Evolutionary conservation across 768 basidiomycete species (phyloP).

Genomic region (Boletus rubroflammeus): DNA sequence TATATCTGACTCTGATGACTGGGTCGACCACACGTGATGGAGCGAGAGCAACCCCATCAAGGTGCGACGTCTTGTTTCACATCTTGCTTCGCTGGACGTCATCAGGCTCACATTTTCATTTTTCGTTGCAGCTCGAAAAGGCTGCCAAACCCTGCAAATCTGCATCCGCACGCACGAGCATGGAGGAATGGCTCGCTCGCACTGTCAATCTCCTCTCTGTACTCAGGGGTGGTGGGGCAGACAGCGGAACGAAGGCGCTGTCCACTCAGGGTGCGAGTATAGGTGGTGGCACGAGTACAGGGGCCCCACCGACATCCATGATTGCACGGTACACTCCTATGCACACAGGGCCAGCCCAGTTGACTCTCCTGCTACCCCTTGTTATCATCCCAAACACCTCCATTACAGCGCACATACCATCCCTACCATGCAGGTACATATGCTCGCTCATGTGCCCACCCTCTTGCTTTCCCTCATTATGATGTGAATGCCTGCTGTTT

Average conservation of each 20-base stretch:
- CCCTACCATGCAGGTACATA: too few relatives aligned
- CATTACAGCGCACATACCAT: too few relatives aligned
- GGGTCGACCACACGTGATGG: constrained; percentile 63
- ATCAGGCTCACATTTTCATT: too few relatives aligned
- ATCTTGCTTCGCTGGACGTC: neutral
- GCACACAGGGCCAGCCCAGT: too few relatives aligned
- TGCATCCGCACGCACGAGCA: constrained; percentile 28
- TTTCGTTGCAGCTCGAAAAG: constrained; percentile 52
- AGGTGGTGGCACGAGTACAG: too few relatives aligned
- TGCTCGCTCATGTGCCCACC: too few relatives aligned
- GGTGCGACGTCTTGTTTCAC: constrained; percentile 34
- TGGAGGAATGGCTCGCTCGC: constrained; percentile 58
- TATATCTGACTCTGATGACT: neutral
- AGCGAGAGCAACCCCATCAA: constrained; percentile 51
- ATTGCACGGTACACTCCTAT: too few relatives aligned
- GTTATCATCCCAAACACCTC: too few relatives aligned
- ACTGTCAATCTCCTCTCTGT: constrained; percentile 33
- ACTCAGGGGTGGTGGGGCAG: constrained; percentile 3
- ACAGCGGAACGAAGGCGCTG: neutral
- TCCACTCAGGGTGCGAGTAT: neutral
- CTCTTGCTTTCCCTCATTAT: too few relatives aligned
- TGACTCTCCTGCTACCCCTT: too few relatives aligned
- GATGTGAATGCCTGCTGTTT: too few relatives aligned
- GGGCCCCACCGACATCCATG: too few relatives aligned
- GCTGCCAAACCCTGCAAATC: constrained; percentile 58